Evolutionary conservation across 1,284 basidiomycete genomes (phyloP), one percentile per base, ranked within the genome.

Genomic region (Apiotrichum brassicae): DNA sequence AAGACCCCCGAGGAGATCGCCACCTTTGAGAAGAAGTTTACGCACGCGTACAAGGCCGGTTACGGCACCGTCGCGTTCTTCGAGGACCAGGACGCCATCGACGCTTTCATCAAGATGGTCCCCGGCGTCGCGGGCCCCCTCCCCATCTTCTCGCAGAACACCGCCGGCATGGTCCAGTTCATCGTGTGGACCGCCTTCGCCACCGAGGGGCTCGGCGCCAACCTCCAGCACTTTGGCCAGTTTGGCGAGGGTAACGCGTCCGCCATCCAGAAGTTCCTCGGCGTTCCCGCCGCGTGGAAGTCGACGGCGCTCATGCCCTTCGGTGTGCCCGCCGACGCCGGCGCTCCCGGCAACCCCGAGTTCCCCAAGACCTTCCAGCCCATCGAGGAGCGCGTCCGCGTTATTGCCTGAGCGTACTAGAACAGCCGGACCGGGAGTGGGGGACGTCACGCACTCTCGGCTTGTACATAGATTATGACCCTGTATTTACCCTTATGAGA

Each of bases 1-100:
- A 19, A 24, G 12, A 18, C 33, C 16, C 41, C 25, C 49, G 56
- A 48, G 25, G 44, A 41, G 23, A 32, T 53, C 32, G 43, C 34
- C 37, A 35, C 40, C 43, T 56, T 42, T 42, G 43, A 56, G 18
- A 49, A 45, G 26, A 68, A 65, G 57, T 62, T 76, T 34, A 61
- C 62, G 33, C 58, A 41, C 30, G 37, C 56, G 18, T 76, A 76
- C 64, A 60, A 64, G 42, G 56, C 64, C 11, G 77, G 68, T 11
- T 67, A 73, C 51, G 77, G 76, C 24, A 77, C 78, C 9, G 68
- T 78, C 35, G 54, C 77, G 39, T 74, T 78, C 64, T 78, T 74
- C 54, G 72, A 74, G 46, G 74, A 75, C 59, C 69, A 76, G 56
- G 64, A 68, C 25, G 70, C 68, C 6, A 60, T 75, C 47, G 71